These are phyloP conservation scores for Sporothrix pseudoabietina DNA, from an alignment of 2,329 filamentous ascomycete species.

Conservation along the genomic window DNA sequence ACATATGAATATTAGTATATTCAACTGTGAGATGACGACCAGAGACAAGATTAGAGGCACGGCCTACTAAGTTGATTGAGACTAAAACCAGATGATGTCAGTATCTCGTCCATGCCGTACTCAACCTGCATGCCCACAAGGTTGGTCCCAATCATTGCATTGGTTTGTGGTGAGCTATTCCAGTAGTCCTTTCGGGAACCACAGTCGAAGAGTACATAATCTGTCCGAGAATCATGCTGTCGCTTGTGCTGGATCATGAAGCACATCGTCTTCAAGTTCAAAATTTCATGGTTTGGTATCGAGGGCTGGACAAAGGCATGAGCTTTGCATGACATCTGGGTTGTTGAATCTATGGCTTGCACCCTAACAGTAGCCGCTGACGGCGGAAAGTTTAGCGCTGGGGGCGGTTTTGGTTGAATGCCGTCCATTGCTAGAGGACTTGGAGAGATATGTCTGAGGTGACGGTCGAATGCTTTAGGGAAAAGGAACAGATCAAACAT, in stretches of 20 bases:
- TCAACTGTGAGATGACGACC: not conserved
- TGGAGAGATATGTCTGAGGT: not conserved
- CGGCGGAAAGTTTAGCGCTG: not conserved
- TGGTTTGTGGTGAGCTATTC: slow-evolving; percentile 8
- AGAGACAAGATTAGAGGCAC: not conserved
- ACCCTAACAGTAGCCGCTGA: not conserved
- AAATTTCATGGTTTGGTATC: not conserved
- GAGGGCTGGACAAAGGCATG: not conserved
- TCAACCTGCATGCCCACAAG: slow-evolving; percentile 4
- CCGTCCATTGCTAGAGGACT: not conserved
- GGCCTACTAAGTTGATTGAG: not conserved
- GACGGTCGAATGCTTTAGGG: not conserved
- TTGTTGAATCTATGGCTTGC: not conserved
- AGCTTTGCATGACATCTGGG: not conserved
- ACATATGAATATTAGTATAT: not conserved
- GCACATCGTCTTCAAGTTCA: slow-evolving; percentile 11
- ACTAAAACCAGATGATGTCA: not conserved
- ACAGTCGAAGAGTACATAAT: slow-evolving; percentile 14
- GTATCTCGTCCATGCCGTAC: not conserved
- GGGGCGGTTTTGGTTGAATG: not conserved
- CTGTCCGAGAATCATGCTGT: not conserved
- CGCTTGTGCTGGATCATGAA: slow-evolving; percentile 6
- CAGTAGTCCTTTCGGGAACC: slow-evolving; percentile 11
- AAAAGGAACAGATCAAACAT: not conserved
- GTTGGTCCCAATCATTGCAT: not conserved